Conservation (phyloP, 2,329 filamentous ascomycete genomes). For the Pezicula carpinea region DNA sequence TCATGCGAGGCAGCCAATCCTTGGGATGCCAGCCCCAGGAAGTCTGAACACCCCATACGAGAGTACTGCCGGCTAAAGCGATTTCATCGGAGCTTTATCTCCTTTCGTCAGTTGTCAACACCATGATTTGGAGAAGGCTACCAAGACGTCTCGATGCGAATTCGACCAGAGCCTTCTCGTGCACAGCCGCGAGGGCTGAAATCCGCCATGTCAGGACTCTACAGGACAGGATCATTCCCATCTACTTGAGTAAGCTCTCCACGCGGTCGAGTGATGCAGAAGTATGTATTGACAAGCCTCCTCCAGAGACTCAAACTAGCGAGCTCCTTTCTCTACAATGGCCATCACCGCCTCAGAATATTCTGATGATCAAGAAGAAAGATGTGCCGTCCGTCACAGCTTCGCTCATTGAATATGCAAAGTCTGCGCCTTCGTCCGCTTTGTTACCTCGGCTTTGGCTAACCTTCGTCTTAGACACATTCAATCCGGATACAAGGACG, state of each 20-base stretch:
- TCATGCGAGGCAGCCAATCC: background rate
- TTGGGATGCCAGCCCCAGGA: background rate
- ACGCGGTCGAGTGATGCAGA: background rate
- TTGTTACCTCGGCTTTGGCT: slow-evolving; percentile 2
- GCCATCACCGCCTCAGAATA: slow-evolving; percentile 63
- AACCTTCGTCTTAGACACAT: slow-evolving; percentile 57
- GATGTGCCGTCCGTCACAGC: slow-evolving; percentile 37
- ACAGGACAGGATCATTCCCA: slow-evolving; percentile 53
- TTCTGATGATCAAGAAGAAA: slow-evolving; percentile 66
- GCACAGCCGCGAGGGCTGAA: slow-evolving; percentile 38
- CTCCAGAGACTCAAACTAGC: slow-evolving; percentile 48
- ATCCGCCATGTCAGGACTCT: slow-evolving; percentile 47
- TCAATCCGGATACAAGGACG: slow-evolving; percentile 70
- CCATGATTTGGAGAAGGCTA: slow-evolving; percentile 15
- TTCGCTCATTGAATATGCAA: slow-evolving; percentile 32
- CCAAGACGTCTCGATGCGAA: slow-evolving; percentile 1
- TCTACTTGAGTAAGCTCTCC: slow-evolving; percentile 53
- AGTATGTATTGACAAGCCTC: slow-evolving; percentile 35
- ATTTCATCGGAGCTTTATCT: slow-evolving; percentile 5
- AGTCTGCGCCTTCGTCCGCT: slow-evolving; percentile 15
- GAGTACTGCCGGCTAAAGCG: slow-evolving; percentile 9
- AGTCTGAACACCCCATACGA: background rate
- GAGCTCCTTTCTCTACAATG: slow-evolving; percentile 63
- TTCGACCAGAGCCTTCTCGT: slow-evolving; percentile 39
- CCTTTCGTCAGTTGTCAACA: slow-evolving; percentile 5